Evolutionary conservation across 2,329 filamentous ascomycete genomes (phyloP).

Genomic region (Epichloe aotearoae): DNA sequence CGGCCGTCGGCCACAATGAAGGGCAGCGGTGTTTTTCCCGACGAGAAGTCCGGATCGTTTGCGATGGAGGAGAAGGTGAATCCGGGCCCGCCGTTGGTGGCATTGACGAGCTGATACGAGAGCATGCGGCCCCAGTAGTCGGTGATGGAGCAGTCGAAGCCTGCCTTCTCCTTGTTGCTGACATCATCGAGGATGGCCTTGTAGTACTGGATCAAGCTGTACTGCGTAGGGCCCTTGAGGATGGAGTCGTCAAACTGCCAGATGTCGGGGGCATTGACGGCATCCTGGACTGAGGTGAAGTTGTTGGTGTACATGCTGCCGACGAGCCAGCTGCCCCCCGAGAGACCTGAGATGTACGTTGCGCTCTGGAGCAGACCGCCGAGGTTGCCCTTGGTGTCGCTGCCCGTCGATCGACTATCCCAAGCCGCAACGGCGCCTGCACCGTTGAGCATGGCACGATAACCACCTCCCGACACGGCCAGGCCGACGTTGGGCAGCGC

Average conservation of each 20-base stretch:
- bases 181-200: conserved; percentile 22
- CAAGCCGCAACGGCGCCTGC: conserved; percentile 70
- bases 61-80: conserved; percentile 68
- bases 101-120: conserved; percentile 76
- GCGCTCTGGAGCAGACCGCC: conserved; percentile 69
- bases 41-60: conserved; percentile 28
- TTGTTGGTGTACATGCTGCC: conserved; percentile 78
- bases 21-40: conserved; percentile 32
- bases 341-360: conserved; percentile 71
- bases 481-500: conserved; percentile 51
- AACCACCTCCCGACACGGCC: conserved; percentile 73
- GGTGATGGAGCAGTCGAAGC: conserved; percentile 53
- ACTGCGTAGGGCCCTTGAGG: conserved; percentile 24
- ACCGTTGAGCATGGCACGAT: conserved; percentile 73
- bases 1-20: conserved; percentile 37
- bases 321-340: conserved; percentile 73
- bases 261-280: conserved; percentile 21
- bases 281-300: conserved; percentile 47
- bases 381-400: conserved; percentile 44
- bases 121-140: conserved; percentile 84
- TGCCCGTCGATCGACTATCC: conserved; percentile 51
- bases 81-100: conserved; percentile 54
- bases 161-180: conserved; percentile 24
- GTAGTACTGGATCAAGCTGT: conserved; percentile 27
- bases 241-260: conserved; percentile 31